Evolutionary conservation across 345 rosid species (phyloP).

Genomic region (Pistacia atlantica): DNA sequence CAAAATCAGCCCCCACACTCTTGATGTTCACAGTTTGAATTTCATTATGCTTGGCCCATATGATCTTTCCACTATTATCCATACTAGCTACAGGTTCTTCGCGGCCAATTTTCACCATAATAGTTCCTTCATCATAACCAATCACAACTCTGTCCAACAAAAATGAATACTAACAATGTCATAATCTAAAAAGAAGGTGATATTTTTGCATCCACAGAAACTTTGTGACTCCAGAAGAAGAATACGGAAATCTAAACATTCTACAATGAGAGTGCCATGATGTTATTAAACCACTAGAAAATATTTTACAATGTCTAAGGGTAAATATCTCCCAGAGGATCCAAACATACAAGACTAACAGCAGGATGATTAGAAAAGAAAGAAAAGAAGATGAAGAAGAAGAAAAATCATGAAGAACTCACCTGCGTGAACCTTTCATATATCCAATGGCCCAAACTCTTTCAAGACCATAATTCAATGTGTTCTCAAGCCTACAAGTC

Average conservation of each 20-base stretch:
- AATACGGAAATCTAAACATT: not conserved
- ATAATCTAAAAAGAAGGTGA: not conserved
- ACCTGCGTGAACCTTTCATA: slow-evolving; percentile 92
- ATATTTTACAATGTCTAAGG: not conserved
- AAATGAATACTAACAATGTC: not conserved
- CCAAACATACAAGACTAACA: not conserved
- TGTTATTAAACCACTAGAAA: slow-evolving; percentile 4
- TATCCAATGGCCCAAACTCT: slow-evolving; percentile 98
- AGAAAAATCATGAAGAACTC: slow-evolving; percentile 25
- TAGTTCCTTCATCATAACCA: slow-evolving; percentile 99
- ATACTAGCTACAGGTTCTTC: slow-evolving; percentile 99
- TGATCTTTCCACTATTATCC: slow-evolving; percentile 98
- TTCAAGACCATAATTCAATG: slow-evolving; percentile 91
- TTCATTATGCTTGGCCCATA: slow-evolving; percentile 99
- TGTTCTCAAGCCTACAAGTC: slow-evolving; percentile 71
- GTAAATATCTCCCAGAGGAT: not conserved
- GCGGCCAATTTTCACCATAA: slow-evolving; percentile 98
- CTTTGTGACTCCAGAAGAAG: slow-evolving; percentile 7
- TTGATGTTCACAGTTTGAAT: slow-evolving; percentile 97
- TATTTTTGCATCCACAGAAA: slow-evolving; percentile 1
- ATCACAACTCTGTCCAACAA: slow-evolving; percentile 72
- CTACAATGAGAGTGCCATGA: not conserved
- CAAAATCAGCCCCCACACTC: slow-evolving; percentile 94
- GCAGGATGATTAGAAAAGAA: not conserved
- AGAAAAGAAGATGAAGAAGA: not conserved